phyloP scores from a whole-genome alignment of 768 basidiomycete species.

The Leccinum longicurvipes region DNA sequence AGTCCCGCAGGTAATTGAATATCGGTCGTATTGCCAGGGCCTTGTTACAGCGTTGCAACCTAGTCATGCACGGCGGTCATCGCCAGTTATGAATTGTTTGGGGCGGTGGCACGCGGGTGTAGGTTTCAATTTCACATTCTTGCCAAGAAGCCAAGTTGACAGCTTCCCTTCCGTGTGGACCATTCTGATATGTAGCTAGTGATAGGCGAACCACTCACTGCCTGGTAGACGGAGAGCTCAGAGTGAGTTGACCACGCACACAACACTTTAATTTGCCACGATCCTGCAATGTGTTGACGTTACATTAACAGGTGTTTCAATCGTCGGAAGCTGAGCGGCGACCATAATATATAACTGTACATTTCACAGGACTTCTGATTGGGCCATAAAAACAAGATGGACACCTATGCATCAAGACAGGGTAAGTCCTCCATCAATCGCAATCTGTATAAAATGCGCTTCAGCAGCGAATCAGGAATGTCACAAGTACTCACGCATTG shows the following conservation, averaged over 20 bases:
- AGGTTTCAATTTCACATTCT: not conserved
- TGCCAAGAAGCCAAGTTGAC: too few relatives aligned
- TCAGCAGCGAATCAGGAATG: not conserved
- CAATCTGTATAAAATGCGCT: not conserved
- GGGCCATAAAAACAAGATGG: not conserved
- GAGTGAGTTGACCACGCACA: not conserved
- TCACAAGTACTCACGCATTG: not conserved
- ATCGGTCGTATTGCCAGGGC: too few relatives aligned
- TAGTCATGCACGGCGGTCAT: too few relatives aligned
- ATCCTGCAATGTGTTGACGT: too few relatives aligned
- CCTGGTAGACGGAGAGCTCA: not conserved
- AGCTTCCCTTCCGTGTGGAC: too few relatives aligned
- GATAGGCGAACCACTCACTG: not conserved
- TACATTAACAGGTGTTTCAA: not conserved
- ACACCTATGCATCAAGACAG: not conserved
- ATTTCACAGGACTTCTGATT: not conserved
- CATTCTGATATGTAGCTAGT: too few relatives aligned
- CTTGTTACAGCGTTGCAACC: too few relatives aligned
- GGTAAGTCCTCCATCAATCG: not conserved
- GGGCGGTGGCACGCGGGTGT: not conserved
- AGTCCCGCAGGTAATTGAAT: too few relatives aligned
- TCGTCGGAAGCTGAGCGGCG: not conserved
- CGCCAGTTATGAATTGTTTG: too few relatives aligned
- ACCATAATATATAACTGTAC: not conserved
- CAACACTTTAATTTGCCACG: not conserved